Conservation (phyloP, 2,329 filamentous ascomycete species). For the Colletotrichum chlorophyti region DNA sequence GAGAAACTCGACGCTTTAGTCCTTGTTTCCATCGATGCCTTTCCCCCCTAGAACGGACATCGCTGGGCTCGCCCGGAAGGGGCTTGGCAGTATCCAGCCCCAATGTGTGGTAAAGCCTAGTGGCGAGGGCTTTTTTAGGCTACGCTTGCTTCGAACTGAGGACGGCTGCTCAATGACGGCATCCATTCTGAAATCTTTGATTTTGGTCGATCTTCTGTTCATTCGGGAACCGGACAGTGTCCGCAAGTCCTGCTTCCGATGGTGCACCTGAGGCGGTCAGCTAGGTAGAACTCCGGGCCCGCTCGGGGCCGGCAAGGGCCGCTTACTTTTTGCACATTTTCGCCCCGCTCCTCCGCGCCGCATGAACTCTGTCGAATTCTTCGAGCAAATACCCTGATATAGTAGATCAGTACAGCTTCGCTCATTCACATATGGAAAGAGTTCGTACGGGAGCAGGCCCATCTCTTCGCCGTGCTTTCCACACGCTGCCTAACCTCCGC, state of each 20-base stretch:
- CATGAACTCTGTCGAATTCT: constrained; percentile 21
- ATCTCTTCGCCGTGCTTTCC: constrained; percentile 42
- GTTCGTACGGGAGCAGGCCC: constrained; percentile 41
- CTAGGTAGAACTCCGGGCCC: neutral
- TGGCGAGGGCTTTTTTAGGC: too few relatives aligned
- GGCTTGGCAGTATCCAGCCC: too few relatives aligned
- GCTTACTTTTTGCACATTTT: constrained; percentile 20
- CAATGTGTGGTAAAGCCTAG: too few relatives aligned
- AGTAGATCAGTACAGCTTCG: neutral
- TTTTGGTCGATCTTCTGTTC: neutral
- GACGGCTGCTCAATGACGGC: too few relatives aligned
- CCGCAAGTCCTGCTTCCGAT: constrained; percentile 19
- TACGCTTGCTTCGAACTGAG: too few relatives aligned
- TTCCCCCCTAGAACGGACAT: too few relatives aligned
- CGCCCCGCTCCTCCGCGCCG: constrained; percentile 9
- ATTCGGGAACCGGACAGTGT: constrained; percentile 19
- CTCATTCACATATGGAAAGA: neutral
- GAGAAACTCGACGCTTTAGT: neutral
- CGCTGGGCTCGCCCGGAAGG: too few relatives aligned
- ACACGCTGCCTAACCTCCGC: constrained; percentile 42
- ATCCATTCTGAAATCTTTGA: too few relatives aligned
- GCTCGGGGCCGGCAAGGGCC: neutral
- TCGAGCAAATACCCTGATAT: constrained; percentile 7
- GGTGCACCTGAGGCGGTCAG: constrained; percentile 17
- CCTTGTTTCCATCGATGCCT: too few relatives aligned